These are phyloP conservation scores for Fusarium stilboides DNA, from an alignment of 2,329 filamentous ascomycete species.

Conservation along the genomic window DNA sequence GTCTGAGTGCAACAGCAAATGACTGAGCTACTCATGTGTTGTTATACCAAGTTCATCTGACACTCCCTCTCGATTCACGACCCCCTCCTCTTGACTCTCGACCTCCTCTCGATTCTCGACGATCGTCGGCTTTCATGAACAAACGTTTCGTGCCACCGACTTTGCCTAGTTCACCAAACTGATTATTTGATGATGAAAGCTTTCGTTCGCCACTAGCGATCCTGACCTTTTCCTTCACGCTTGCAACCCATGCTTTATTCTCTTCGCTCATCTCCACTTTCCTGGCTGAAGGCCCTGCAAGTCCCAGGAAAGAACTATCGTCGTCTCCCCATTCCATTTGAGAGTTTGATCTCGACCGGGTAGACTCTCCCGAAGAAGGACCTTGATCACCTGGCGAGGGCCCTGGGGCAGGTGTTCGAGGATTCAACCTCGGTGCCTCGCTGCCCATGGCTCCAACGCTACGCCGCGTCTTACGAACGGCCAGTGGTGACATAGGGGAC, in stretches of 20 bases:
- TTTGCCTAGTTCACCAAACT: conserved; percentile 79
- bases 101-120: conserved; percentile 38
- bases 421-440: conserved; percentile 53
- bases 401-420: conserved; percentile 62
- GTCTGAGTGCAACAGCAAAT: conserved; percentile 24
- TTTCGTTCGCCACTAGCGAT: conserved; percentile 74
- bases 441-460: conserved; percentile 57
- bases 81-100: conserved; percentile 33
- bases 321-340: conserved; percentile 72
- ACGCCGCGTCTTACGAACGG: conserved; percentile 69
- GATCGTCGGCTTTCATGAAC: conserved; percentile 64
- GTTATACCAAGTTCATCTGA: conserved; percentile 31
- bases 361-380: conserved; percentile 62
- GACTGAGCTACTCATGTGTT: conserved; percentile 20
- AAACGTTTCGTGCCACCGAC: conserved; percentile 81
- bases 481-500: conserved; percentile 64
- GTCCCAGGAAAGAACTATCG: conserved; percentile 72
- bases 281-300: conserved; percentile 78
- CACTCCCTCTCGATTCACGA: conserved; percentile 40
- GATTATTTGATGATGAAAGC: conserved; percentile 49
- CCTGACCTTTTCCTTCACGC: conserved; percentile 84
- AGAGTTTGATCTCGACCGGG: conserved; percentile 67
- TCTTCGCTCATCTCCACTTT: conserved; percentile 78
- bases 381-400: conserved; percentile 55
- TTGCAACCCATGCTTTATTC: conserved; percentile 85